Conservation (phyloP, 2,329 filamentous ascomycete genomes). For the Fusarium nurragi region DNA sequence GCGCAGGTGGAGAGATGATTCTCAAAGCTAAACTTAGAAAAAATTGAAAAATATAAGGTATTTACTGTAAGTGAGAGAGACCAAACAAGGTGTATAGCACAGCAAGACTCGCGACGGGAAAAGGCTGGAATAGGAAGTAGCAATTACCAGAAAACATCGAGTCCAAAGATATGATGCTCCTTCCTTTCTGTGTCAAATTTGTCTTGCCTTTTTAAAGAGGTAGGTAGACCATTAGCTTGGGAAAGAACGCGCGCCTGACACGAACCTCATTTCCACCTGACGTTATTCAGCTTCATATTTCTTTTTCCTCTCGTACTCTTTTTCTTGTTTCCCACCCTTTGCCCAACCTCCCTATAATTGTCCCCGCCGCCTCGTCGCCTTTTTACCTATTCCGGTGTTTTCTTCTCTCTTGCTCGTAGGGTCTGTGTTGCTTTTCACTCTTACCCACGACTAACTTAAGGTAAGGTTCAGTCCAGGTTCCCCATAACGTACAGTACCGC, state of each 20-base stretch:
- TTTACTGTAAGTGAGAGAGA: conserved; percentile 10
- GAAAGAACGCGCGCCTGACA: background rate
- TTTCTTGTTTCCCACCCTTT: conserved; percentile 6
- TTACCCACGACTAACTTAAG: background rate
- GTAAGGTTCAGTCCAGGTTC: conserved; percentile 16
- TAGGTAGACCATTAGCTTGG: background rate
- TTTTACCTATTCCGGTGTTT: conserved; percentile 19
- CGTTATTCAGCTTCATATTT: conserved; percentile 19
- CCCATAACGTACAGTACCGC: conserved; percentile 17
- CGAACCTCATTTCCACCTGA: conserved; percentile 36
- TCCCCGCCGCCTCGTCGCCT: conserved; percentile 29
- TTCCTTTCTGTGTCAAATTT: background rate
- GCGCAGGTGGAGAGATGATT: background rate
- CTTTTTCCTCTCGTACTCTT: conserved; percentile 12
- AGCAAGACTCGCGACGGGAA: conserved; percentile 15
- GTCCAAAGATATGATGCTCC: background rate
- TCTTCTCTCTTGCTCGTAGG: background rate
- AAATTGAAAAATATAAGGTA: background rate
- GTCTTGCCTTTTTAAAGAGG: background rate
- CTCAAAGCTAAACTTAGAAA: background rate
- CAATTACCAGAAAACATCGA: background rate
- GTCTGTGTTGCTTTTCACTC: background rate
- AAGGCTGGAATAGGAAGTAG: conserved; percentile 15
- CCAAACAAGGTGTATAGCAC: conserved; percentile 11
- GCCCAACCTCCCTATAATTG: conserved; percentile 20